Percentiles rank a stretch among this genome's conserved stretches.
phyloP scores from a whole-genome alignment of 192 early-diverging fungal species.

The Gryganskiella cystojenkinii region DNA sequence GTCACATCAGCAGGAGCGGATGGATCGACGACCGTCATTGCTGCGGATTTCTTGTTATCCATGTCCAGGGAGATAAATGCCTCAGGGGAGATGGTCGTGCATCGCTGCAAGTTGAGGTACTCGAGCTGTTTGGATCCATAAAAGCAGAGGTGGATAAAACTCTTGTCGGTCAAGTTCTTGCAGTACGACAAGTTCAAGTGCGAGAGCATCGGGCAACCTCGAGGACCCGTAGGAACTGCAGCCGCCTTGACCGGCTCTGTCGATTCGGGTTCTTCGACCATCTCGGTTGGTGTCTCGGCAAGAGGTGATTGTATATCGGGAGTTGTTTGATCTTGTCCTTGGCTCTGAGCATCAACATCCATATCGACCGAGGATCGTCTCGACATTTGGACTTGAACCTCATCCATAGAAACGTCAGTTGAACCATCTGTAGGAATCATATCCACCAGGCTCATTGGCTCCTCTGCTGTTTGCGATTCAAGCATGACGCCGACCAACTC shows the following conservation, averaged over 20 bases:
- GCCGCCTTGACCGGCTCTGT: background rate
- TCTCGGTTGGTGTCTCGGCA: background rate
- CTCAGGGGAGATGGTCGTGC: slow-evolving; percentile 75
- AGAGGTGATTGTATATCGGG: background rate
- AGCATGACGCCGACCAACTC: slow-evolving; percentile 12
- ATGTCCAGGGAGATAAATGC: slow-evolving; percentile 60
- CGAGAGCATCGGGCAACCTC: slow-evolving; percentile 46
- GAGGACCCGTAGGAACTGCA: background rate
- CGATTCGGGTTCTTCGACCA: background rate
- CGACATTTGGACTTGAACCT: slow-evolving; percentile 6
- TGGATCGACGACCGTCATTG: background rate
- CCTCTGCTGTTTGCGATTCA: background rate
- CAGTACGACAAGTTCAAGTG: slow-evolving; percentile 74
- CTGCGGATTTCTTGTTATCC: slow-evolving; percentile 1
- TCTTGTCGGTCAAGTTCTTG: slow-evolving; percentile 76
- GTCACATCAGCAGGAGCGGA: slow-evolving; percentile 41
- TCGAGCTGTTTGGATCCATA: slow-evolving; percentile 64
- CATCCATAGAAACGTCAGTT: slow-evolving; percentile 28
- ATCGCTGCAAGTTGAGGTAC: slow-evolving; percentile 77
- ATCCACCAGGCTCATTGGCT: slow-evolving; percentile 9
- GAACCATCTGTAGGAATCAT: background rate
- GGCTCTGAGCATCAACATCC: background rate
- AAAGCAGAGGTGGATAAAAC: slow-evolving; percentile 59
- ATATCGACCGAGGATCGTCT: slow-evolving; percentile 13
- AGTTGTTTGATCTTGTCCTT: too few species aligned